These are phyloP conservation scores for Pelagomonas calceolata DNA, from an alignment of 108 stramenopile species.

Conservation along the genomic window DNA sequence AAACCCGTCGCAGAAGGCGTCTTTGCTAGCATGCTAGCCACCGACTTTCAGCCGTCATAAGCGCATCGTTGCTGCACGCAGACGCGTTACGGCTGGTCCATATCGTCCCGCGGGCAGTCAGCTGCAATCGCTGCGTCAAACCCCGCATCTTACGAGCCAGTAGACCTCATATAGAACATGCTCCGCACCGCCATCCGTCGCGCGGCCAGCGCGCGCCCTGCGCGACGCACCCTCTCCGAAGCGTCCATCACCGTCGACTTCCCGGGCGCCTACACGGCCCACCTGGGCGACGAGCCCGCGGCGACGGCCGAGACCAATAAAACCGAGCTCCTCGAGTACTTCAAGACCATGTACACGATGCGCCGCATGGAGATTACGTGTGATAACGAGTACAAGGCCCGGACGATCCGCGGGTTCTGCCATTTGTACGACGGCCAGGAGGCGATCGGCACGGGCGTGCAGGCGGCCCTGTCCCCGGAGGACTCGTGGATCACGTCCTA, in stretches of 20 bases:
- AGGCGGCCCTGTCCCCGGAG: constrained; percentile 63
- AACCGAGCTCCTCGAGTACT: constrained; percentile 80
- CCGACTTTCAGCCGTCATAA: no score
- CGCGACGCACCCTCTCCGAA: no score
- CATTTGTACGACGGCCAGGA: constrained; percentile 99
- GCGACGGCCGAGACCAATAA: constrained; percentile 50
- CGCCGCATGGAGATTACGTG: constrained; percentile 99
- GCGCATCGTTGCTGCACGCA: no score
- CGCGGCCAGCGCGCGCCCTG: no score
- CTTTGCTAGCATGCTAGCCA: no score
- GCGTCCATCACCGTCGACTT: not conserved
- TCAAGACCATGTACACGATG: constrained; percentile 97
- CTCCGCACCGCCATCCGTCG: no score
- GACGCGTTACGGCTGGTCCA: no score
- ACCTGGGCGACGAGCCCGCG: not conserved
- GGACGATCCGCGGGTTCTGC: constrained; percentile 96
- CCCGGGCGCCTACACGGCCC: not conserved
- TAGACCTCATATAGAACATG: no score
- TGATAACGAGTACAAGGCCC: constrained; percentile 98
- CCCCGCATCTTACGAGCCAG: no score
- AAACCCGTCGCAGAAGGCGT: no score
- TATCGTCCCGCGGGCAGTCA: no score
- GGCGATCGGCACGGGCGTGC: constrained; percentile 91
- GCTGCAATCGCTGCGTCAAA: no score
- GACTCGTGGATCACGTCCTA: constrained; percentile 95